phyloP scores from a whole-genome alignment of 2,329 filamentous ascomycete genomes.

The Tolypocladium endophyticum region DNA sequence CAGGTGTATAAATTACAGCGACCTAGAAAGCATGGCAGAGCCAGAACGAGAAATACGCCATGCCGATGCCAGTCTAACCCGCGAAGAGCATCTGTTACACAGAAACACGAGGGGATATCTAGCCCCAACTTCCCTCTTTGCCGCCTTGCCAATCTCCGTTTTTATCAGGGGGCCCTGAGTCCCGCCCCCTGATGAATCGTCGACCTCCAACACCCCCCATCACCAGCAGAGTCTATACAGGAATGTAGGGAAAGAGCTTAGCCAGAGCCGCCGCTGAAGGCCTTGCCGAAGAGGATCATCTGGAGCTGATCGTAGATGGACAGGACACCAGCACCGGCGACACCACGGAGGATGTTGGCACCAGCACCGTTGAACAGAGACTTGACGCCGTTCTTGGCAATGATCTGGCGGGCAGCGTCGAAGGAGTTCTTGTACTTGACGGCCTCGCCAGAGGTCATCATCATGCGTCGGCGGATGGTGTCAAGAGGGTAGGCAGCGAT shows the following conservation, averaged over 20 bases:
- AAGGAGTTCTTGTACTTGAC: constrained; percentile 99
- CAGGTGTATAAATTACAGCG: constrained; percentile 55
- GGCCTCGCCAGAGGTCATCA: constrained; percentile 97
- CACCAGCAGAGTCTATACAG: constrained; percentile 29
- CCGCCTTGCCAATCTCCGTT: constrained; percentile 35
- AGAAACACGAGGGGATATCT: constrained; percentile 26
- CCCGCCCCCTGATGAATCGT: constrained; percentile 24
- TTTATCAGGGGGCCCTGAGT: constrained; percentile 27
- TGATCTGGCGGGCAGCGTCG: constrained; percentile 91
- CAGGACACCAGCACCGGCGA: constrained; percentile 99
- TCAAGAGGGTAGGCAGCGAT: constrained; percentile 99
- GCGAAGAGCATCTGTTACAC: constrained; percentile 31
- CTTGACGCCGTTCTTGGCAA: constrained; percentile 94
- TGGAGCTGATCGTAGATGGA: constrained; percentile 99
- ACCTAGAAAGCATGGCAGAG: constrained; percentile 37
- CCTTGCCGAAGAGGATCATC: constrained; percentile 99
- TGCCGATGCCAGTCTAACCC: constrained; percentile 40
- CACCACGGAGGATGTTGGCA: constrained; percentile 99
- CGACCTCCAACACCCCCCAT: constrained; percentile 16
- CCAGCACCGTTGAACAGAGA: constrained; percentile 99
- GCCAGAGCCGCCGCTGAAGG: constrained; percentile 67
- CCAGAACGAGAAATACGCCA: constrained; percentile 33
- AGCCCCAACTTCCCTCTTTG: constrained; percentile 31
- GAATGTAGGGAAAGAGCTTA: constrained; percentile 29
- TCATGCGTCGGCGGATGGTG: constrained; percentile 99